Conservation (phyloP, 331 rosid genomes). For the Quercus tomentella region DNA sequence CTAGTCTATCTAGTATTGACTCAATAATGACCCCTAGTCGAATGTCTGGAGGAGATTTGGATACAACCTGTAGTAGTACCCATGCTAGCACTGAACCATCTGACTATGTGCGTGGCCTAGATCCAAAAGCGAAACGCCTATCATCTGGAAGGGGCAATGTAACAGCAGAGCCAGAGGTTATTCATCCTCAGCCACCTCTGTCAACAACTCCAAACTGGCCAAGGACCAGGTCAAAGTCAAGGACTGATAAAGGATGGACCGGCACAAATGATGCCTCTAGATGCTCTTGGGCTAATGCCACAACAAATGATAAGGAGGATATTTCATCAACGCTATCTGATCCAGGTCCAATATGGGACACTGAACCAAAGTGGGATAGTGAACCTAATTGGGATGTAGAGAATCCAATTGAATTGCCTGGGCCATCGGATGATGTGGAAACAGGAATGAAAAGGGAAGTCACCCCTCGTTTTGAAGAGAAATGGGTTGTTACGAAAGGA, state of each 20-base stretch:
- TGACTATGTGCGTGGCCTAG: slow-evolving; percentile 94
- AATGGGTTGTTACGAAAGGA: slow-evolving; percentile 80
- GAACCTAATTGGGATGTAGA: slow-evolving; percentile 88
- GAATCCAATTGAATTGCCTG: slow-evolving; percentile 87
- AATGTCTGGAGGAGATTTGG: slow-evolving; percentile 87
- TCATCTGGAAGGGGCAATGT: slow-evolving; percentile 80
- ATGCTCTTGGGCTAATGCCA: slow-evolving; percentile 75
- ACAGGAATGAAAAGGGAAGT: slow-evolving; percentile 56
- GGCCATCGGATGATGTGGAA: slow-evolving; percentile 67
- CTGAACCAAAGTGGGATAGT: slow-evolving; percentile 94
- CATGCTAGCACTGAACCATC: slow-evolving; percentile 96
- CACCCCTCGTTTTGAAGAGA: slow-evolving; percentile 55
- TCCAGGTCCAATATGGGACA: slow-evolving; percentile 99
- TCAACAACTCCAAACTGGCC: slow-evolving; percentile 98
- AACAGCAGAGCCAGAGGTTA: slow-evolving; percentile 91
- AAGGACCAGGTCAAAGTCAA: slow-evolving; percentile 91
- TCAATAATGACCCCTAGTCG: slow-evolving; percentile 96
- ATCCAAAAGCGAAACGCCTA: slow-evolving; percentile 89
- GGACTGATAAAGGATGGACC: slow-evolving; percentile 88
- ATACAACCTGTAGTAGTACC: slow-evolving; percentile 61
- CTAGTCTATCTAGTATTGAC: slow-evolving; percentile 98
- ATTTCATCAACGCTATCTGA: slow-evolving; percentile 94
- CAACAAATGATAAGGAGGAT: slow-evolving; percentile 85
- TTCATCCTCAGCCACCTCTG: slow-evolving; percentile 87
- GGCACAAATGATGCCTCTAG: slow-evolving; percentile 80